These are phyloP conservation scores for Penicillium dipodomyicola DNA, from an alignment of 495 filamentous ascomycete species.

Conservation along the genomic window DNA sequence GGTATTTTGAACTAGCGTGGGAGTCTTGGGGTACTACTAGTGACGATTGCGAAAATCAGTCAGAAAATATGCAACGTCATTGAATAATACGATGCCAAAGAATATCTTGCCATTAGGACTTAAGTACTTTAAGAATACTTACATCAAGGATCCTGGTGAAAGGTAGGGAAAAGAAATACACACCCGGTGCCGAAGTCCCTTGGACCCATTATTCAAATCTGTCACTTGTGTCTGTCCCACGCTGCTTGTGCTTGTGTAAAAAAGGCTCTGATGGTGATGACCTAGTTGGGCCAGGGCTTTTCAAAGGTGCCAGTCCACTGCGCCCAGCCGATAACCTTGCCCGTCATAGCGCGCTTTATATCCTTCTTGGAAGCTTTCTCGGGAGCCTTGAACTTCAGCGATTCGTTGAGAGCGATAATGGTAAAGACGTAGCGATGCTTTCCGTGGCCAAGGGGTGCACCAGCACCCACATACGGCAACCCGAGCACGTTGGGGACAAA, in stretches of 20 bases:
- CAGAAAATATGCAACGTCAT: not conserved
- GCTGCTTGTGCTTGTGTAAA: too few relatives aligned
- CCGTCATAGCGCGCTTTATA: slow-evolving; percentile 41
- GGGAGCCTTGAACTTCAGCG: slow-evolving; percentile 31
- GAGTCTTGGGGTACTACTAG: not conserved
- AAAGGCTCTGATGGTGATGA: not conserved
- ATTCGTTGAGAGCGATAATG: slow-evolving; percentile 45
- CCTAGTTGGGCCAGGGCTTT: slow-evolving; percentile 31
- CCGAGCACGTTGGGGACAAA: slow-evolving; percentile 38
- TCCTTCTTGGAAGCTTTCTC: slow-evolving; percentile 40
- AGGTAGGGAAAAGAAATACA: not conserved
- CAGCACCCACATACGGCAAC: slow-evolving; percentile 38
- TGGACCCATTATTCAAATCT: not conserved
- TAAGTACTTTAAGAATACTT: not conserved
- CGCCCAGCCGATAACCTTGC: slow-evolving; percentile 51
- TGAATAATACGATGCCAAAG: not conserved
- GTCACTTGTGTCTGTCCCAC: not conserved
- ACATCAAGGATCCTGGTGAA: not conserved
- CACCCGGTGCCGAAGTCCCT: not conserved
- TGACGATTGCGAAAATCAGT: not conserved
- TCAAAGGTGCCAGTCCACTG: slow-evolving; percentile 51
- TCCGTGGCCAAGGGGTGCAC: slow-evolving; percentile 47
- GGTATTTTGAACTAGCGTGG: not conserved
- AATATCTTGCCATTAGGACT: not conserved
- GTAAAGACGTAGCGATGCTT: slow-evolving; percentile 51